A percentile compares a stretch with the other conserved stretches of the same genome.
These are phyloP conservation scores for Phytopythium sindhum DNA, from an alignment of 352 stramenopile genomes.

Conservation along the genomic window DNA sequence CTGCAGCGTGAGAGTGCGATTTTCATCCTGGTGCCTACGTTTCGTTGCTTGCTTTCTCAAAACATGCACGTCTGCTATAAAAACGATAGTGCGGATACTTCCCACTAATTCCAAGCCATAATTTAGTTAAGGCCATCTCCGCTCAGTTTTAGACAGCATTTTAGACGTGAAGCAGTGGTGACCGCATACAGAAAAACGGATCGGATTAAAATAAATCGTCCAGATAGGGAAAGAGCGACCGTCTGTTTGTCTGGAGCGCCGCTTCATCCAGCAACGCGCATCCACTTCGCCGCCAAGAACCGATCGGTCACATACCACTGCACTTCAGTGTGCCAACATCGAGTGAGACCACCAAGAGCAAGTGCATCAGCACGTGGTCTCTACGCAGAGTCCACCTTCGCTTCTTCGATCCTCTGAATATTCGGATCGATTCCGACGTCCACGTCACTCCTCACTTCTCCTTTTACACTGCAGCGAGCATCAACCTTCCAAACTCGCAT, in stretches of 20 bases:
- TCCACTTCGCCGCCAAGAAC: not conserved
- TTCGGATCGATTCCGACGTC: not conserved
- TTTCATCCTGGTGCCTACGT: too few relatives aligned
- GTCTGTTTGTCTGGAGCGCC: constrained; percentile 2
- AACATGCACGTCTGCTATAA: too few relatives aligned
- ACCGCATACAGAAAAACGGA: not conserved
- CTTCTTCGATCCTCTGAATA: not conserved
- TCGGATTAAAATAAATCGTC: not conserved
- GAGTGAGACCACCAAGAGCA: not conserved
- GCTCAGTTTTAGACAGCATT: not conserved
- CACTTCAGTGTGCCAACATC: not conserved
- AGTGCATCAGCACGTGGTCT: too few relatives aligned
- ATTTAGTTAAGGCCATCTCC: not conserved
- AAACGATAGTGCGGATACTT: too few relatives aligned
- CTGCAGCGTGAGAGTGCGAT: too few relatives aligned
- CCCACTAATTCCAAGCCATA: too few relatives aligned
- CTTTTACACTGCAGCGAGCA: not conserved
- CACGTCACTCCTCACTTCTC: not conserved
- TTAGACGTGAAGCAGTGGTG: not conserved
- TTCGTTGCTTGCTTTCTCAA: too few relatives aligned
- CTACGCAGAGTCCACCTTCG: not conserved
- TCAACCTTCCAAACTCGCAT: not conserved
- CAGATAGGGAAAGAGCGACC: constrained; percentile 1
- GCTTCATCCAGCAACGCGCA: not conserved
- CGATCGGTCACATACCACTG: too few relatives aligned